Percentiles rank a stretch among this genome's conserved stretches.
phyloP scores from a whole-genome alignment of 495 filamentous ascomycete genomes.

The Penicillium salamii region DNA sequence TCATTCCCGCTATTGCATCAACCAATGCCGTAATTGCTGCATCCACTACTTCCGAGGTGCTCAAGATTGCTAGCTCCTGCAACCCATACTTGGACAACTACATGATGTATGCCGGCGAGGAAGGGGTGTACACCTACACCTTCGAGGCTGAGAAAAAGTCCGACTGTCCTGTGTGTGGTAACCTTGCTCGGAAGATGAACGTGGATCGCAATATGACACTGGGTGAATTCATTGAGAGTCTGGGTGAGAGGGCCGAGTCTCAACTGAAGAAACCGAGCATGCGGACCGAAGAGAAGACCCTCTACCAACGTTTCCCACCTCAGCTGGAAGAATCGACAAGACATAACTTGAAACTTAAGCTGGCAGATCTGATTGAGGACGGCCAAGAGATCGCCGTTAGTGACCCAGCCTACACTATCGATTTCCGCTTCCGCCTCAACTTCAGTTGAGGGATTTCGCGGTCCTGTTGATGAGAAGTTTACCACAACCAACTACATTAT shows the following conservation, averaged over 20 bases:
- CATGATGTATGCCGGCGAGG: slow-evolving; percentile 99
- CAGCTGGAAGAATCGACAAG: slow-evolving; percentile 78
- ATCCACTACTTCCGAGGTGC: slow-evolving; percentile 90
- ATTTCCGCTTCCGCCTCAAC: slow-evolving; percentile 67
- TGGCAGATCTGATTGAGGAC: slow-evolving; percentile 60
- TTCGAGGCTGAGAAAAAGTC: slow-evolving; percentile 88
- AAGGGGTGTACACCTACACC: slow-evolving; percentile 92
- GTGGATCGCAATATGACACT: slow-evolving; percentile 73
- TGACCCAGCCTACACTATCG: slow-evolving; percentile 72
- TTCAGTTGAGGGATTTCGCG: slow-evolving; percentile 31
- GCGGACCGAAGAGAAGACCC: slow-evolving; percentile 72
- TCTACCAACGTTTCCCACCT: slow-evolving; percentile 85
- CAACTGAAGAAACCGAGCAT: slow-evolving; percentile 89
- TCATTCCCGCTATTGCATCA: slow-evolving; percentile 96
- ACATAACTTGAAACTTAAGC: slow-evolving; percentile 74
- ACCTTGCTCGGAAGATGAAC: slow-evolving; percentile 66
- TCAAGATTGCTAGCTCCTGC: slow-evolving; percentile 83
- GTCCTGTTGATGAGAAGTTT: background rate
- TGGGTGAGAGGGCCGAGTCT: slow-evolving; percentile 79
- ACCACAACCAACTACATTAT: slow-evolving; percentile 4
- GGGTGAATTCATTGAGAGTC: slow-evolving; percentile 78
- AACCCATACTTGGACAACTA: slow-evolving; percentile 90
- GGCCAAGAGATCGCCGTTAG: slow-evolving; percentile 78
- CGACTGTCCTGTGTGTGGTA: slow-evolving; percentile 94
- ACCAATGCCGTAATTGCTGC: slow-evolving; percentile 98